phyloP scores from a whole-genome alignment of 1,139 yeast genomes.

The Pichia sp. region DNA sequence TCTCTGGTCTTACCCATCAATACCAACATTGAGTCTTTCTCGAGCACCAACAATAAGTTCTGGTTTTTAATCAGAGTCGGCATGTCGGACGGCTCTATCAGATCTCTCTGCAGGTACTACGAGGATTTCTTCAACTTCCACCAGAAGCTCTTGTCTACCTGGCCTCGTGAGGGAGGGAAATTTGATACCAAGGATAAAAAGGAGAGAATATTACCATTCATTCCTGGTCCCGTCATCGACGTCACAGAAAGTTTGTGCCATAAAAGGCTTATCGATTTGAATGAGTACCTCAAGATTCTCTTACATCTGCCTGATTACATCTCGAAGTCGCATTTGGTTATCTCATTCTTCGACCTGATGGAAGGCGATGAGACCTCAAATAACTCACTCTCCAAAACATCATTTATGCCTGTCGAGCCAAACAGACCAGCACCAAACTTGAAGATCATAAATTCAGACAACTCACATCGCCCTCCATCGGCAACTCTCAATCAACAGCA shows the following conservation, averaged over 20 bases:
- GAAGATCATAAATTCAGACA: conserved; percentile 25
- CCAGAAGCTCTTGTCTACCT: conserved; percentile 73
- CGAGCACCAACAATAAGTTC: conserved; percentile 77
- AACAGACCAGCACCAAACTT: conserved; percentile 30
- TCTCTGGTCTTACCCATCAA: conserved; percentile 20
- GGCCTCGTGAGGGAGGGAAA: conserved; percentile 92
- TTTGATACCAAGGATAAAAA: conserved; percentile 50
- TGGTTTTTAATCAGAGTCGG: conserved; percentile 79
- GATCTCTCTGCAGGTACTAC: conserved; percentile 82
- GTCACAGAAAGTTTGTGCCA: conserved; percentile 87
- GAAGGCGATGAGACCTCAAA: conserved; percentile 49
- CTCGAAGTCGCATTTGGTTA: conserved; percentile 65
- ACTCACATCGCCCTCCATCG: conserved; percentile 9
- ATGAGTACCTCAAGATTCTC: conserved; percentile 73
- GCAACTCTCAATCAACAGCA: conserved; percentile 13
- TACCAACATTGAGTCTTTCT: conserved; percentile 61
- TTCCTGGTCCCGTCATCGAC: conserved; percentile 93
- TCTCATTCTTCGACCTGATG: conserved; percentile 63
- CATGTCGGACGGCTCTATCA: conserved; percentile 61
- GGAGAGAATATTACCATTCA: conserved; percentile 79
- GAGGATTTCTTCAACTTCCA: conserved; percentile 97
- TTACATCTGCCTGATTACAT: conserved; percentile 75
- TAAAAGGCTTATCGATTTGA: conserved; percentile 79
- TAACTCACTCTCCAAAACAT: conserved; percentile 16
- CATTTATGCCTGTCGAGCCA: conserved; percentile 25